Base-by-base conservation (phyloP, 257 asterid genomes). In the Sherardia arvensis region DNA sequence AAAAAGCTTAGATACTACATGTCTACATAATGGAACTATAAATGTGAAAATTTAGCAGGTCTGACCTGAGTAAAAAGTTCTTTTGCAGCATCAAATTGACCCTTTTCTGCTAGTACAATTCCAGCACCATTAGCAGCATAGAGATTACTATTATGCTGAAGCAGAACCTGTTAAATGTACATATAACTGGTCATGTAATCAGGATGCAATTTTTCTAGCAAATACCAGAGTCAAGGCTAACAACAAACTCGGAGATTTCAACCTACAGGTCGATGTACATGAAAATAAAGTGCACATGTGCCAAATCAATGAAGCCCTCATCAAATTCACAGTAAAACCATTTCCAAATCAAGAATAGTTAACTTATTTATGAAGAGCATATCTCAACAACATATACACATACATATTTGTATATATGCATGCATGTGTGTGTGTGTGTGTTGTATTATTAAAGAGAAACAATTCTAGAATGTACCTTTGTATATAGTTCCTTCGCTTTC, bases 101-200 rank as follows among this genome's bases (percentile, higher is more conserved):
- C 99, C 70, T 81, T 92, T 79, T 92, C 99, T 28, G 99, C 96
- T 71, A 84, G 83, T 60, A 92, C 95, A 90, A 92, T 86, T 65
- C 96, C 99, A 71, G 99, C 94, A 4, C 99, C 99, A 80, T 92
- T 92, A 56, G 99, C 99, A 71, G 99, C 99, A 84, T 89, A 92
- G 53, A 92, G 91, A 77, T 87, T 92, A 76, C 91, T 84, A 67
- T 87, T 72, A 73, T 90, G 95, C 81, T 80, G 86, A 58, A 79
- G 72, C 73, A 90, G 87, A 82, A 90, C 94, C 97, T 90, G 80
- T 74, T 51, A 61, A 68, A 77, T 61, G 64, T 63, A 71, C 75
- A 57, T 61, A 45, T 18, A 5, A 40, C 23, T 58, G 26, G 33
- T 27, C 26, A 65, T 28, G 36, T 12, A 62, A n/a, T 34, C 14